A percentile compares a stretch with the other conserved stretches of the same genome.
Conservation (phyloP, 345 rosid species). For the Gossypium turneri region DNA sequence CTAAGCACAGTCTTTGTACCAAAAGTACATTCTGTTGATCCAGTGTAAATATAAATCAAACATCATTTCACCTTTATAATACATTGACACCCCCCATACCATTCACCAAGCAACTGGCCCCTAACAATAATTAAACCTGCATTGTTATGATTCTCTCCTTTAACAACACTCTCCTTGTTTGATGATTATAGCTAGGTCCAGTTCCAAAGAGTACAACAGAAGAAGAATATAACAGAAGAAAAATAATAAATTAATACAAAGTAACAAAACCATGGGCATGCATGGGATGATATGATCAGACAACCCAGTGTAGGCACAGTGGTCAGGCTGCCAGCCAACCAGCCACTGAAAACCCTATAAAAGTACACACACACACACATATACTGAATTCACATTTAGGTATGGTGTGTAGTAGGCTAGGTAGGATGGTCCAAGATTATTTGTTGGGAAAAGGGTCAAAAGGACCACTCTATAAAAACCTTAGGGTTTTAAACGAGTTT, state of each 20-base stretch:
- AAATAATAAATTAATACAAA: not conserved
- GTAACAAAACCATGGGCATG: not conserved
- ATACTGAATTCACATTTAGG: not conserved
- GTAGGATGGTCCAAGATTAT: conserved; percentile 11
- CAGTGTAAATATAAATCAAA: not conserved
- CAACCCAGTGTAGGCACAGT: not conserved
- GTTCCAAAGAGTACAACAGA: not conserved
- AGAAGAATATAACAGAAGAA: not conserved
- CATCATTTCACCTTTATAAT: not conserved
- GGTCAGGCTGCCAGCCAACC: not conserved
- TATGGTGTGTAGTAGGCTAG: not conserved
- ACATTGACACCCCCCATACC: not conserved
- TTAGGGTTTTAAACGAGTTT: not conserved
- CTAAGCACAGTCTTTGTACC: not conserved
- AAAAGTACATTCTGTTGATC: not conserved
- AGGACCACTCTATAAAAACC: conserved; percentile 10
- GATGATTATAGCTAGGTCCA: not conserved
- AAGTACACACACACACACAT: no score
- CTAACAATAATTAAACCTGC: not conserved
- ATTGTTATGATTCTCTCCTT: not conserved
- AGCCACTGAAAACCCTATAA: not conserved
- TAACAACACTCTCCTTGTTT: not conserved
- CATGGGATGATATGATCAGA: not conserved
- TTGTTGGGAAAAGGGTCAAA: not conserved
- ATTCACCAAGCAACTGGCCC: not conserved